Base-by-base conservation (phyloP, 257 asterid species). In the Solanum bulbocastanum region DNA sequence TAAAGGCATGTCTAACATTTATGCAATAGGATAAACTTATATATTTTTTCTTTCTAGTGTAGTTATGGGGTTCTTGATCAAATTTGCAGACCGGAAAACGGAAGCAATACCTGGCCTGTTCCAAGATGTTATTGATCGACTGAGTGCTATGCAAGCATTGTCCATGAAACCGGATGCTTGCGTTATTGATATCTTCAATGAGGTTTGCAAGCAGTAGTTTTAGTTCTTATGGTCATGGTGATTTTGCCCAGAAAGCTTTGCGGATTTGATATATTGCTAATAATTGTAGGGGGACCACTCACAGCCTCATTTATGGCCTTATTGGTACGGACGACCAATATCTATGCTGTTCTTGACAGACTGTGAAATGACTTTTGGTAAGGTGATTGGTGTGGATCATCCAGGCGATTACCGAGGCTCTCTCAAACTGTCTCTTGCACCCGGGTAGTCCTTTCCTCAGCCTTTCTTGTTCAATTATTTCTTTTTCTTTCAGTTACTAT, bases 241-340 rank as follows among this genome's bases (percentile, higher is more conserved):
- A 87, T 79, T 87, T 66, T 73, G 46, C 33, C 74, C 83, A 78
- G 27, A 56, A 65, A 71, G 76, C 86, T 46, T 83, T 72, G 79
- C 18, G 39, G 75, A 83, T 85, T 90, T 93, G 86, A 92, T 88
- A 71, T 88, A 83, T 90, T 86, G 44, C 89, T 75, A 89, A 7
- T 88, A 37, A 82, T 83, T 88, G 87, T 90, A 96, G 99, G 98
- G 95, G 81, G 99, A 96, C 87, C 93, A 94, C 91, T 94, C 96
- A n/a, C 96, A 92, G 89, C 99, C 99, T 89, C 90, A 94, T 88
- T 88, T 90, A 81, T 95, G 96, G 98, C 96, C 99, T 49, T 92
- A 92, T 68, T 93, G 93, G 96, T 92, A 90, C 89, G 98, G 95
- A 90, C 91, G 96, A 91, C 99, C 99, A 20, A 88, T 96, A 11